phyloP scores from a whole-genome alignment of 2,329 filamentous ascomycete genomes.

The Penicillium sp. region DNA sequence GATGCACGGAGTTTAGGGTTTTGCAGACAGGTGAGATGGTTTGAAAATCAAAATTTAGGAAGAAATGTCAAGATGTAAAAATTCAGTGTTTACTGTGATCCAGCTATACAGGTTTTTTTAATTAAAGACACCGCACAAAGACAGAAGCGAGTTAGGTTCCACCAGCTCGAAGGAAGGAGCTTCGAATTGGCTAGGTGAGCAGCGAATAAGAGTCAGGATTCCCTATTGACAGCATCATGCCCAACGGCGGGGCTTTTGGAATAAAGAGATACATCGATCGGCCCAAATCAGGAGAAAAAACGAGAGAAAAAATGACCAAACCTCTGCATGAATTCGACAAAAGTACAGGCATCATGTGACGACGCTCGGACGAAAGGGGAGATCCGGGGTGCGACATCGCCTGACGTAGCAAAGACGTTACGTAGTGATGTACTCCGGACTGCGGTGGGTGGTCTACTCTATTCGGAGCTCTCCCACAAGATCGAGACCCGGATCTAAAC shows the following conservation, averaged over 20 bases:
- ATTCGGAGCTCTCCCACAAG: no score
- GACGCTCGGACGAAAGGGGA: conserved; percentile 30
- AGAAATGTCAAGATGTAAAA: neutral
- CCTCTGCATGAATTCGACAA: conserved; percentile 4
- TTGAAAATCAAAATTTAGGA: neutral
- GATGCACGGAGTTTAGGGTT: neutral
- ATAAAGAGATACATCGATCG: neutral
- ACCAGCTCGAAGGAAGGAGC: neutral
- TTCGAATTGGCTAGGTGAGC: neutral
- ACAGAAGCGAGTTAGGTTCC: neutral
- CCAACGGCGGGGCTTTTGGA: conserved; percentile 1
- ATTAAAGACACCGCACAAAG: neutral
- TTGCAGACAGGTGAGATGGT: neutral
- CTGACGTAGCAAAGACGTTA: neutral
- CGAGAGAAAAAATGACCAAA: no score
- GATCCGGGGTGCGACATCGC: conserved; percentile 18
- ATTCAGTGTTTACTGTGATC: neutral
- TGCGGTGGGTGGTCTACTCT: no score
- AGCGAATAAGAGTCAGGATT: neutral
- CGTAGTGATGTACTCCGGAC: neutral
- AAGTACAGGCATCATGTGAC: conserved; percentile 13
- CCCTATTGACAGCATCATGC: neutral
- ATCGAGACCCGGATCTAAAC: neutral
- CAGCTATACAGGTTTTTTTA: neutral
- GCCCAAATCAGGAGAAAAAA: neutral